Conservation (phyloP, 805 yeast species). For the Lachancea kluyveri region DNA sequence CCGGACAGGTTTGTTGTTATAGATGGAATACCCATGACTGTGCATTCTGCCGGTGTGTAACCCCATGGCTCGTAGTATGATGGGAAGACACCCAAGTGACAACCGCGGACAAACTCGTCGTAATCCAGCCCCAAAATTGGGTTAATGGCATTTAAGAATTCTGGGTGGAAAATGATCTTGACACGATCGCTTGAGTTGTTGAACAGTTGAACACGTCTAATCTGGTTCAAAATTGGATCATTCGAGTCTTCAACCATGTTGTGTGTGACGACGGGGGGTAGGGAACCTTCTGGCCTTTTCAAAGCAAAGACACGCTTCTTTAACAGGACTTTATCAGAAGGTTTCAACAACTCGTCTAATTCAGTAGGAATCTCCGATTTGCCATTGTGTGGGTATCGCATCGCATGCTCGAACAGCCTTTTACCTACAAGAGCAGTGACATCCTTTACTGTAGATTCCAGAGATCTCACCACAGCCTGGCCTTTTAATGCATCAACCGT, state of each 20-base stretch:
- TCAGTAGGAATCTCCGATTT: conserved; percentile 65
- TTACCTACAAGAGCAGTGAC: conserved; percentile 83
- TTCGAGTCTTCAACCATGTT: conserved; percentile 89
- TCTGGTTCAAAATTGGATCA: conserved; percentile 88
- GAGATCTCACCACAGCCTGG: conserved; percentile 90
- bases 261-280: conserved; percentile 96
- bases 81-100: conserved; percentile 97
- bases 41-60: conserved; percentile 98
- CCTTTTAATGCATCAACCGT: conserved; percentile 94
- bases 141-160: conserved; percentile 88
- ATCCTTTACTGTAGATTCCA: conserved; percentile 82
- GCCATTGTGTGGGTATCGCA: conserved; percentile 46
- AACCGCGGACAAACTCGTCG: conserved; percentile 96
- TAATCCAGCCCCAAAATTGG: conserved; percentile 91
- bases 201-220: conserved; percentile 86
- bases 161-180: conserved; percentile 95
- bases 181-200: conserved; percentile 87
- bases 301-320: conserved; percentile 91
- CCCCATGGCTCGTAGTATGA: conserved; percentile 99
- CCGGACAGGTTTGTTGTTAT: conserved; percentile 95
- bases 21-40: conserved; percentile 98
- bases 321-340: conserved; percentile 81
- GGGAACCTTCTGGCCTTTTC: conserved; percentile 60
- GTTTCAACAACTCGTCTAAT: conserved; percentile 77
- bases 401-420: conserved; percentile 85